Evolutionary conservation across 2,329 filamentous ascomycete genomes (phyloP).

Genomic region (Talaromyces verruculosus): DNA sequence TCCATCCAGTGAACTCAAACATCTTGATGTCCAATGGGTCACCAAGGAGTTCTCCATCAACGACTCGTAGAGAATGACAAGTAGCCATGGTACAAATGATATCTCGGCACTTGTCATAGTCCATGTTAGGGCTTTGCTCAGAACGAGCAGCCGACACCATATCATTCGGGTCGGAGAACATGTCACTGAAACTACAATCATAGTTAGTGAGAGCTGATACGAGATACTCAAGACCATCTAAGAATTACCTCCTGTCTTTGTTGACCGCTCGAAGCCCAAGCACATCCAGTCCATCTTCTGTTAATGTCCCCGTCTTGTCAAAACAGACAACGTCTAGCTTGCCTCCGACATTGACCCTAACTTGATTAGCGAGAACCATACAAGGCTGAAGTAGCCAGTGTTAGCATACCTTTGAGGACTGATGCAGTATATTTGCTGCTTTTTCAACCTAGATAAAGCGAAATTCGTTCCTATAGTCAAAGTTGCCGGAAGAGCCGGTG

Average conservation of each 20-base stretch:
- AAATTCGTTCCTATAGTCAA: constrained; percentile 97
- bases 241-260: constrained; percentile 49
- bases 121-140: constrained; percentile 59
- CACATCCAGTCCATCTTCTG: constrained; percentile 92
- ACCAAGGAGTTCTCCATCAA: constrained; percentile 85
- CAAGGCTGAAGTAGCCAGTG: neutral
- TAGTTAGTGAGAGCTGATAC: constrained; percentile 22
- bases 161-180: constrained; percentile 65
- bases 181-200: constrained; percentile 64
- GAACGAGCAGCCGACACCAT: constrained; percentile 58
- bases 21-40: constrained; percentile 96
- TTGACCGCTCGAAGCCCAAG: constrained; percentile 81
- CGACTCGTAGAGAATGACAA: constrained; percentile 83
- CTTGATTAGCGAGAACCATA: constrained; percentile 6
- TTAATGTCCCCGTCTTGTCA: constrained; percentile 97
- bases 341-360: constrained; percentile 85
- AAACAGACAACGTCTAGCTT: constrained; percentile 97
- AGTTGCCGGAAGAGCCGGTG: constrained; percentile 89
- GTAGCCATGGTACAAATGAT: constrained; percentile 95
- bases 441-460: constrained; percentile 79
- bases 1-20: constrained; percentile 96
- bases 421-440: constrained; percentile 93
- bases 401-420: constrained; percentile 69
- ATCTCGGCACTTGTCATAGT: constrained; percentile 64
- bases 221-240: neutral